Evolutionary conservation across 2,329 filamentous ascomycete genomes (phyloP), one percentile per base, ranked within the genome.

Genomic region (Cercospora nicotianae): DNA sequence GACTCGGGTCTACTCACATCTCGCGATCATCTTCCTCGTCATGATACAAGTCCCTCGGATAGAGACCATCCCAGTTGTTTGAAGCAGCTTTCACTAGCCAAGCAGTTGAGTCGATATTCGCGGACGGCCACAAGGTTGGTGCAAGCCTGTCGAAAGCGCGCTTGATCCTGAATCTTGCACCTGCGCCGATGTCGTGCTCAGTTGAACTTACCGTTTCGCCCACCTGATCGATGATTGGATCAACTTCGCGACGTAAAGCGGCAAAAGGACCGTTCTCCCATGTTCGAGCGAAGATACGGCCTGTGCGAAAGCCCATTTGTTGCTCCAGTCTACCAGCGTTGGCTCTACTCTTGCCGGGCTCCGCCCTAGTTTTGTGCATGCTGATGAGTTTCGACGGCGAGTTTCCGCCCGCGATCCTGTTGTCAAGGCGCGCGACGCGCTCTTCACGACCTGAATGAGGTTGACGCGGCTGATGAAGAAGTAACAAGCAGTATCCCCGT

Each of bases 31-130:
- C 10, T 30, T 51, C 39, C 16, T 31, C 10, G 39, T 30, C 6
- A 18, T 63, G 30, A 28, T 63, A 51, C 39, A 63, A 4, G n/a
- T 63, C 31, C 26, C 16, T 4, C 26, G 36, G 39, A 20, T 65
- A 65, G 4, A 55, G 33, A 7, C 63, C 63, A 30, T 59, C 53
- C 55, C 63, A 59, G 20, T 48, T 20, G 55, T 65, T 59, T n/a
- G 23, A 36, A 26, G 33, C 8, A 42, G 63, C 63, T n/a, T 30
- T 30, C 7, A 65, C 63, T 8, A 65, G 55, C 63, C 53, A 65
- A 13, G 63, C 31, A n/a, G 63, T 39, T 30, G 33, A 13, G 30
- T 65, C 63, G 12, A 18, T 33, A 20, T 18, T 7, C 18, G 26
- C 33, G 13, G 31, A 31, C 8, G 63, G 63, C 63, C 63, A 60